A percentile compares a stretch with the other conserved stretches of the same genome.
phyloP scores from a whole-genome alignment of 768 basidiomycete species.

The Hydnum rufescens region DNA sequence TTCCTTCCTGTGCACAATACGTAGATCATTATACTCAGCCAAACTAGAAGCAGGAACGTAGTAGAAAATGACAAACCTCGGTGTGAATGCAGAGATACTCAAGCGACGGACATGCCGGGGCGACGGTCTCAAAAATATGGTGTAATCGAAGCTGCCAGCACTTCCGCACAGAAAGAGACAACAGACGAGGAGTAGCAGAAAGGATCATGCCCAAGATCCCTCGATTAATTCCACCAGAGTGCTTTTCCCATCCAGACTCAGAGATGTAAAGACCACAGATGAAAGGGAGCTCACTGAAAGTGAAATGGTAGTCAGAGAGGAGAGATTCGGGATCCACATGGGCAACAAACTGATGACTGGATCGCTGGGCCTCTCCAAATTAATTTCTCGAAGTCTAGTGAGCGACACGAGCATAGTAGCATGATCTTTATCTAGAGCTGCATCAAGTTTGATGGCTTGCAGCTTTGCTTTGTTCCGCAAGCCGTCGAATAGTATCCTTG shows the following conservation, averaged over 20 bases:
- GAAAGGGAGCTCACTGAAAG: background rate
- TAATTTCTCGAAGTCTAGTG: background rate
- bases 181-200: background rate
- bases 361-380: background rate
- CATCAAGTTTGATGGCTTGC: background rate
- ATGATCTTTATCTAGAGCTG: background rate
- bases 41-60: no score
- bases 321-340: background rate
- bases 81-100: no score
- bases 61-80: no score
- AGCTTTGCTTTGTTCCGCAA: background rate
- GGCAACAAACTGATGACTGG: background rate
- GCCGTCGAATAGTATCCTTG: background rate
- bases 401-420: background rate
- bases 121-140: no score
- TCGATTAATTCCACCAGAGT: background rate
- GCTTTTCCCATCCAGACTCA: background rate
- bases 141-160: no score
- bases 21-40: no score
- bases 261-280: background rate
- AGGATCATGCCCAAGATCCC: background rate
- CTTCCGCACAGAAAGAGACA: no score
- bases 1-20: no score
- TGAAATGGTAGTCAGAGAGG: background rate
- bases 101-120: no score